Evolutionary conservation across 73 alveolate genomes (phyloP).

Genomic region (Tetrahymena elliotti): DNA sequence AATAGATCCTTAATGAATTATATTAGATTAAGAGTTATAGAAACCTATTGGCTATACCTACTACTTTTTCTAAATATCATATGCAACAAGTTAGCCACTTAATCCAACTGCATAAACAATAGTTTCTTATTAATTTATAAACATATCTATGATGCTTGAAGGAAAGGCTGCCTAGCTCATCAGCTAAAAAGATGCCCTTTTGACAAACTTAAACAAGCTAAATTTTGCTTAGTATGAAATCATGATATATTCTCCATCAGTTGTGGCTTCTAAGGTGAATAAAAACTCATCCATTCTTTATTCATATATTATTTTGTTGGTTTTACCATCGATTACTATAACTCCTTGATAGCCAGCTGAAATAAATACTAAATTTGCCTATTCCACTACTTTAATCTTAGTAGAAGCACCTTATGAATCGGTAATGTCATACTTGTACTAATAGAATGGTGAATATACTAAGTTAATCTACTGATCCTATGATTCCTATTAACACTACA

Average conservation of each 20-base stretch:
- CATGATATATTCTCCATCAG: not conserved
- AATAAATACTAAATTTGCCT: not conserved
- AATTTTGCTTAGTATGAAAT: not conserved
- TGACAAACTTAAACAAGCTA: not conserved
- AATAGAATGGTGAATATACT: not conserved
- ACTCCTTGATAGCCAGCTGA: not conserved
- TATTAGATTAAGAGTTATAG: not conserved
- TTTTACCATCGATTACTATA: not conserved
- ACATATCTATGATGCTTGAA: not conserved
- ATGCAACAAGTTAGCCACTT: not conserved
- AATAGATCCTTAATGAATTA: not conserved
- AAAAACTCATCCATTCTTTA: not conserved
- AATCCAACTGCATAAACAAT: not conserved
- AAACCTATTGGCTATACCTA: not conserved
- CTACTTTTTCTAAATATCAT: not conserved
- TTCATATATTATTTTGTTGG: not conserved
- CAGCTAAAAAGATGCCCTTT: not conserved
- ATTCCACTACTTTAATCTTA: not conserved
- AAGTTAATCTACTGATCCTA: not conserved
- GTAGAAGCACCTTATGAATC: not conserved
- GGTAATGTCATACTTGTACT: not conserved
- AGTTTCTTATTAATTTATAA: not conserved
- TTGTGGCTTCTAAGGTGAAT: not conserved
- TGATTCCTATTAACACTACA: not conserved
- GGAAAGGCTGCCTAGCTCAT: not conserved